Evolutionary conservation across 2,329 filamentous ascomycete species (phyloP), one percentile per base, ranked within the genome.

Genomic region (Colletotrichum higginsianum): DNA sequence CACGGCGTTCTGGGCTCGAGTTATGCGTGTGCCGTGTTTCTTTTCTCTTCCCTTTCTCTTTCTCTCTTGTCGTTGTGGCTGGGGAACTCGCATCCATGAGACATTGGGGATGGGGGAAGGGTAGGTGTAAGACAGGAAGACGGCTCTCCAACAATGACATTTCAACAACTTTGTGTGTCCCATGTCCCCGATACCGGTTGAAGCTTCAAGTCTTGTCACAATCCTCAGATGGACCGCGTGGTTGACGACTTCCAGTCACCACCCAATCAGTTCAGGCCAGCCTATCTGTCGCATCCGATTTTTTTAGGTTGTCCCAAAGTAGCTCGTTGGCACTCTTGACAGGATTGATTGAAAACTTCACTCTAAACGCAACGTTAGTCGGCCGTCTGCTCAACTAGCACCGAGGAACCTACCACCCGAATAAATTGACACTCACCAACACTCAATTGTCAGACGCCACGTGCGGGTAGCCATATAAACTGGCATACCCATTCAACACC

Each of bases 1-100:
- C 69, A 72, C 58, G 69, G 69, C 69, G 69, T 72, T 72, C 49
- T 69, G 69, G 69, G 60, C 66, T 69, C 53, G 53, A 72, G 57
- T 63, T 69, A 68, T 69, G 58, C 69, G 66, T 56, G 66, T 72
- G 65, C 53, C 47, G 58, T 72, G 65, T 72, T 72, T 72, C 66
- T 68, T 35, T 58, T 69, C 47, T 61, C 42, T 40, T 44, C 38
- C 53, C 49, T 42, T 12, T 23, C 47, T 26, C 30, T 44, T 30
- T 38, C 47, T 26, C 46, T 53, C 30, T 30, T 42, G 61, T 63
- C 38, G 38, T 40, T 46, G 4, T 56, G 56, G 61, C 35, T 30
- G 38, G 47, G 61, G n/a, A 44, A 15, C 26, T 42, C 26, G 46
- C n/a, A 40, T 52, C 47, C 60, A 42, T 47, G 55, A 44, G 18